Evolutionary conservation across 805 yeast genomes (phyloP), one percentile per base, ranked within the genome.

Genomic region (Myxozyma neotropica): DNA sequence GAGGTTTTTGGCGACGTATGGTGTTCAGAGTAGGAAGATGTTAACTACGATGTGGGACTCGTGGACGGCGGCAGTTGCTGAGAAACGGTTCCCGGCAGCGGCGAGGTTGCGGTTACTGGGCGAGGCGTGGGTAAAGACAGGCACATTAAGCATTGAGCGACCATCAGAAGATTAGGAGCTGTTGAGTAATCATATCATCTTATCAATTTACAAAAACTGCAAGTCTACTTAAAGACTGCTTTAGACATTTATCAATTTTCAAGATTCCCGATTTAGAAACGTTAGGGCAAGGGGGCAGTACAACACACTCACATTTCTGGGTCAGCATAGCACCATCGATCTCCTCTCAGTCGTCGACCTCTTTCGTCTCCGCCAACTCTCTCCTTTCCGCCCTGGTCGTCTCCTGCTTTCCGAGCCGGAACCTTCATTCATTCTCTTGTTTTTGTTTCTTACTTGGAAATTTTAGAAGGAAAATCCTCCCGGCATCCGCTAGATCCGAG

Each of bases 41-140:
- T 67, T 91, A 58, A 66, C 63, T 6, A 64, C 81, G 10, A 70
- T 83, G 4, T 78, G 81, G 58, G 70, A 69, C 2, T 77, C 72
- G 0, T 85, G 91, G 85, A 80, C 89, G 0, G 59, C 70, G n/a
- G 65, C 75, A 1, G 83, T 82, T 3, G 75, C 77, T 1, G 84
- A 80, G 8, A 76, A 76, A 58, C 81, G 78, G 53, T 86, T 74
- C 65, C 86, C 95, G 4, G 91, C 93, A 6, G 93, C 96, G 13
- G 87, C 89, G 4, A 81, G 97, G 60, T 74, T 94, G 57, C 74
- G 83, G 53, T 80, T 93, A 4, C 72, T 90, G 29, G 92, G 92
- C 2, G 96, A 93, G 68, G 96, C 89, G 50, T 89, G 93, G 88
- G 63, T 70, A 12, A 68, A 70, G 1, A 74, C 74, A 0, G 84